These are phyloP conservation scores for Vitis rotundifolia DNA, from an alignment of 164 flowering plant species.

Conservation along the genomic window DNA sequence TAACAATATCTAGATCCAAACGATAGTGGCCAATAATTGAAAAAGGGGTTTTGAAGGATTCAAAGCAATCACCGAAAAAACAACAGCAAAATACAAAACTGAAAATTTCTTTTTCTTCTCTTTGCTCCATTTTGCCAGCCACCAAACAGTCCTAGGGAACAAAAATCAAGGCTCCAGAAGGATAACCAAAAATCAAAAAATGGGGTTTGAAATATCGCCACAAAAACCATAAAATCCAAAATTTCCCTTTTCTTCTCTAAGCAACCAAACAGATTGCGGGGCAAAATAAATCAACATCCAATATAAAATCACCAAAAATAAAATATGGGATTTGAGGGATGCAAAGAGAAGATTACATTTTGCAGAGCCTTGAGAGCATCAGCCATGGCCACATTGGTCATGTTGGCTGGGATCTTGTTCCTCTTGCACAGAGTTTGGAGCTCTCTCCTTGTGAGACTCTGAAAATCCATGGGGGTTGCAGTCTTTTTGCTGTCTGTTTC, in stretches of 20 bases:
- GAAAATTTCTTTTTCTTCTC: no score
- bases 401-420: constrained; percentile 87
- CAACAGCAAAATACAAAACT: no score
- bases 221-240: background rate
- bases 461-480: constrained; percentile 64
- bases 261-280: background rate
- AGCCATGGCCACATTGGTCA: constrained; percentile 94
- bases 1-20: no score
- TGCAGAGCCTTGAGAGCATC: constrained; percentile 71
- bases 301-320: background rate
- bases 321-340: background rate
- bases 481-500: background rate
- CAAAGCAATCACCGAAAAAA: no score
- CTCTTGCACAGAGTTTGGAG: constrained; percentile 91
- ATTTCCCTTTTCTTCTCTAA: background rate
- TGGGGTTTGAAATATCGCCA: background rate
- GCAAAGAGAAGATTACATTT: constrained; percentile 31
- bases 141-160: no score
- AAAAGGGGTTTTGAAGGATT: no score
- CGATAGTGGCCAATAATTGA: no score
- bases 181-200: no score
- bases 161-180: no score
- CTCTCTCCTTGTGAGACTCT: constrained; percentile 69
- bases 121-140: no score
- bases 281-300: background rate